Conservation (phyloP, 495 filamentous ascomycete genomes). For the Penicillium chermesinum region DNA sequence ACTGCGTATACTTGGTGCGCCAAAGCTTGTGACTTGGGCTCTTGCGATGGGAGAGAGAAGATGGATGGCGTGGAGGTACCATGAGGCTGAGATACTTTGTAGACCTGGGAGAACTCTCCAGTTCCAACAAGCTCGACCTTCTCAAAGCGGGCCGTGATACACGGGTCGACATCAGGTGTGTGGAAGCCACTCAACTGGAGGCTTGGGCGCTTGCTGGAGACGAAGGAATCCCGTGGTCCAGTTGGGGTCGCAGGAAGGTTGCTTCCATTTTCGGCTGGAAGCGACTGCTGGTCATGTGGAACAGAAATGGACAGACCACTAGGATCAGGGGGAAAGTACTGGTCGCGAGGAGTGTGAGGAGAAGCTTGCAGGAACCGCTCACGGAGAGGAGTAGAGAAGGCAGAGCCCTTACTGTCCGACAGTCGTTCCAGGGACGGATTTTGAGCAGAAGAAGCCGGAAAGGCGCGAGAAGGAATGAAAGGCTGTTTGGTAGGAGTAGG, state of each 20-base stretch:
- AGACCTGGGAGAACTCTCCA: conserved; percentile 92
- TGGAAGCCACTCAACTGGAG: conserved; percentile 52
- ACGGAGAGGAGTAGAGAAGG: conserved; percentile 30
- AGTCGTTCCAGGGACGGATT: conserved; percentile 36
- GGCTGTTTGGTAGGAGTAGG: conserved; percentile 88
- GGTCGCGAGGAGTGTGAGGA: conserved; percentile 76
- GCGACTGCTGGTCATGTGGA: conserved; percentile 39
- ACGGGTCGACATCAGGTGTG: conserved; percentile 63
- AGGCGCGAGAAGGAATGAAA: conserved; percentile 41
- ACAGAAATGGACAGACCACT: conserved; percentile 75
- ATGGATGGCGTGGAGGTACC: conserved; percentile 39
- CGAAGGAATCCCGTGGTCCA: conserved; percentile 56
- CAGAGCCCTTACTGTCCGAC: conserved; percentile 26
- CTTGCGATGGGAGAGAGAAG: conserved; percentile 37
- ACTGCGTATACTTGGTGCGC: conserved; percentile 72
- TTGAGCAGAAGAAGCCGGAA: conserved; percentile 38
- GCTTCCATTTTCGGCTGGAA: conserved; percentile 39
- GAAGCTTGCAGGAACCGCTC: conserved; percentile 49
- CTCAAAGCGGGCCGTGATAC: conserved; percentile 65
- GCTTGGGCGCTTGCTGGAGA: conserved; percentile 44
- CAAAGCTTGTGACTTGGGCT: conserved; percentile 35
- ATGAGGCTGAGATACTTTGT: conserved; percentile 59
- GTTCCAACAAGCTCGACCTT: conserved; percentile 71
- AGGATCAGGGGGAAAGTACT: conserved; percentile 70
- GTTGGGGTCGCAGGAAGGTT: conserved; percentile 76